Conservation (phyloP, 352 stramenopile species). For the Globisporangium spiculum region DNA sequence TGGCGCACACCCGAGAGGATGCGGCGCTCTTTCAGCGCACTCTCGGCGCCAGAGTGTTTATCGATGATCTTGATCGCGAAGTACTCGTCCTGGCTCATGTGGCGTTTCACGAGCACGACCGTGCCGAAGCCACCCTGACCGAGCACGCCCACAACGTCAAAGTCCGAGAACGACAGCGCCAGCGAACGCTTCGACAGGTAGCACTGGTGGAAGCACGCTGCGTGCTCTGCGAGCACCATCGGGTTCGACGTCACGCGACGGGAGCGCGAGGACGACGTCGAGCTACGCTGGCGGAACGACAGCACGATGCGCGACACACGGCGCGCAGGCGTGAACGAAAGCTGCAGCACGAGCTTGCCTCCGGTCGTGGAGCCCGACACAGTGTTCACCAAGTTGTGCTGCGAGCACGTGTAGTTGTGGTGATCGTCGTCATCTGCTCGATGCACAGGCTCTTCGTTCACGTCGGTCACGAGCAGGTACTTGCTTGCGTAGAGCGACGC, state of each 20-base stretch:
- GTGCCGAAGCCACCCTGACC: constrained; percentile 78
- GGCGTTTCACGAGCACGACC: constrained; percentile 77
- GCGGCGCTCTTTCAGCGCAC: constrained; percentile 67
- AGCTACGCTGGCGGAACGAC: constrained; percentile 69
- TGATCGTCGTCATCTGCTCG: constrained; percentile 73
- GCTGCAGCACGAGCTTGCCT: constrained; percentile 73
- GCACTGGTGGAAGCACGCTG: constrained; percentile 80
- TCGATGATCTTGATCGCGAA: constrained; percentile 89
- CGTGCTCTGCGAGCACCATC: constrained; percentile 73
- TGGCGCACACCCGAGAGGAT: constrained; percentile 78
- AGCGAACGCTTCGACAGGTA: constrained; percentile 81
- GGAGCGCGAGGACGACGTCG: constrained; percentile 29
- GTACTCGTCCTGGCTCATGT: constrained; percentile 73
- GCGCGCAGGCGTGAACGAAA: constrained; percentile 79
- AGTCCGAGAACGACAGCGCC: constrained; percentile 81
- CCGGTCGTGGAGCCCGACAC: constrained; percentile 71
- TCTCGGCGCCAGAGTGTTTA: constrained; percentile 76
- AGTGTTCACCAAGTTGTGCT: constrained; percentile 66
- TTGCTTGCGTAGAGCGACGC: constrained; percentile 76
- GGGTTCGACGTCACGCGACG: constrained; percentile 69
- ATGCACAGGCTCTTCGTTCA: constrained; percentile 45
- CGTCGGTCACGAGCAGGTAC: constrained; percentile 62
- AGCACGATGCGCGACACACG: constrained; percentile 83
- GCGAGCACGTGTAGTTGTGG: constrained; percentile 58
- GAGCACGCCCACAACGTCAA: constrained; percentile 82